phyloP scores from a whole-genome alignment of 1,284 basidiomycete genomes.

The Trichosporon ovoides region DNA sequence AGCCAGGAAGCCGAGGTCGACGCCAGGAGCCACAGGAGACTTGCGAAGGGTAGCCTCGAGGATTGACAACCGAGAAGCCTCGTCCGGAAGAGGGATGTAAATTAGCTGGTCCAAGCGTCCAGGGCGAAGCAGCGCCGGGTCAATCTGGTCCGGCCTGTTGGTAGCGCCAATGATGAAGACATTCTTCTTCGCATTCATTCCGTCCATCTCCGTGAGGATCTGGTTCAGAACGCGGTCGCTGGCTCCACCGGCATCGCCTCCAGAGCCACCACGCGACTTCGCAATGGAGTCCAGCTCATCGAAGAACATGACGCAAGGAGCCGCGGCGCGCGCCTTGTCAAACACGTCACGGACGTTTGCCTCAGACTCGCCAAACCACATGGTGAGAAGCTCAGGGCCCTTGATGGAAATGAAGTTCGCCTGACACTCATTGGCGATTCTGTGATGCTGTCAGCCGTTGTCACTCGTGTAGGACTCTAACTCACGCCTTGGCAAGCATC shows the following conservation, averaged over 20 bases:
- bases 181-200: slow-evolving; percentile 99
- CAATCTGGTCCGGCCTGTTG: slow-evolving; percentile 98
- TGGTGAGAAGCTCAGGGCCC: slow-evolving; percentile 94
- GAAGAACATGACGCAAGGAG: slow-evolving; percentile 99
- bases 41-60: slow-evolving; percentile 88
- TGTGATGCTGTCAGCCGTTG: slow-evolving; percentile 13
- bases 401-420: slow-evolving; percentile 65
- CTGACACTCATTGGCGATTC: slow-evolving; percentile 97
- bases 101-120: slow-evolving; percentile 91
- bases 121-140: slow-evolving; percentile 91
- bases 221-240: slow-evolving; percentile 97
- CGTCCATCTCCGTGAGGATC: slow-evolving; percentile 98
- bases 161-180: slow-evolving; percentile 99
- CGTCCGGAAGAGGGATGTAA: slow-evolving; percentile 91
- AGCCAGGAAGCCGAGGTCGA: slow-evolving; percentile 81
- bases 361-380: slow-evolving; percentile 99
- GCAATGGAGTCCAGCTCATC: slow-evolving; percentile 99
- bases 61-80: slow-evolving; percentile 83
- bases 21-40: slow-evolving; percentile 78
- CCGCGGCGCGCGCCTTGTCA: slow-evolving; percentile 97
- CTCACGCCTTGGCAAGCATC: slow-evolving; percentile 73
- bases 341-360: slow-evolving; percentile 99
- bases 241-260: slow-evolving; percentile 83
- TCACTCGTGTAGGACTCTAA: background rate
- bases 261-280: slow-evolving; percentile 78